These are phyloP conservation scores for Plantago major DNA, from an alignment of 257 asterid genomes.

Conservation along the genomic window DNA sequence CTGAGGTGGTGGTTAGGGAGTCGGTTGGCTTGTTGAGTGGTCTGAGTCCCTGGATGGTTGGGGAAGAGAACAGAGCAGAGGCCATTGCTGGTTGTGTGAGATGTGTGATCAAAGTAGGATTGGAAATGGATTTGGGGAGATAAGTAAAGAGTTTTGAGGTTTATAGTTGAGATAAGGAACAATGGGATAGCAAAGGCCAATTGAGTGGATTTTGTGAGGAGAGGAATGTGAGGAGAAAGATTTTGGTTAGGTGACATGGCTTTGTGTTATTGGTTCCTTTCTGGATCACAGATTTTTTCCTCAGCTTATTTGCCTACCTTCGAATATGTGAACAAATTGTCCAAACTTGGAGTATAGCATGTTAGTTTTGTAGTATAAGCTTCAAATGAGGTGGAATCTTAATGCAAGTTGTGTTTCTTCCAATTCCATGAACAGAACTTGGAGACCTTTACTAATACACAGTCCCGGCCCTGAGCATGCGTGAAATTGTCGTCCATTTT, in stretches of 20 bases:
- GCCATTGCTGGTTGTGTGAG: slow-evolving; percentile 41
- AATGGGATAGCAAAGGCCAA: slow-evolving; percentile 9
- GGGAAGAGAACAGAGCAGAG: slow-evolving; percentile 66
- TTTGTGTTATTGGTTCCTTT: slow-evolving; percentile 42
- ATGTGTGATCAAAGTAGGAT: background rate
- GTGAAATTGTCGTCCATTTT: no score
- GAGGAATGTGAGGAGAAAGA: slow-evolving; percentile 40
- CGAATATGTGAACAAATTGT: no score
- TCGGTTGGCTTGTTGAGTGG: slow-evolving; percentile 72
- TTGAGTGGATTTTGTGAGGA: slow-evolving; percentile 42
- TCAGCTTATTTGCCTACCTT: no score
- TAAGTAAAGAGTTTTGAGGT: slow-evolving; percentile 20
- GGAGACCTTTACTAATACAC: no score
- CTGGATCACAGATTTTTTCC: slow-evolving; percentile 46
- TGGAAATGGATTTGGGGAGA: slow-evolving; percentile 2
- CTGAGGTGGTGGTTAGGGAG: slow-evolving; percentile 23
- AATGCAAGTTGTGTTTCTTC: no score
- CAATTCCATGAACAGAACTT: no score
- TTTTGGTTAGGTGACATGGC: slow-evolving; percentile 53
- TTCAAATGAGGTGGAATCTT: no score
- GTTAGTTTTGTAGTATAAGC: no score
- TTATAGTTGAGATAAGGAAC: slow-evolving; percentile 20
- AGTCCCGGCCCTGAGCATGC: no score
- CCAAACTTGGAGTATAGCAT: background rate
- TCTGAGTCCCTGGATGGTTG: slow-evolving; percentile 81